Conservation (phyloP, 441 rosid species). For the Populus trichocarpa region DNA sequence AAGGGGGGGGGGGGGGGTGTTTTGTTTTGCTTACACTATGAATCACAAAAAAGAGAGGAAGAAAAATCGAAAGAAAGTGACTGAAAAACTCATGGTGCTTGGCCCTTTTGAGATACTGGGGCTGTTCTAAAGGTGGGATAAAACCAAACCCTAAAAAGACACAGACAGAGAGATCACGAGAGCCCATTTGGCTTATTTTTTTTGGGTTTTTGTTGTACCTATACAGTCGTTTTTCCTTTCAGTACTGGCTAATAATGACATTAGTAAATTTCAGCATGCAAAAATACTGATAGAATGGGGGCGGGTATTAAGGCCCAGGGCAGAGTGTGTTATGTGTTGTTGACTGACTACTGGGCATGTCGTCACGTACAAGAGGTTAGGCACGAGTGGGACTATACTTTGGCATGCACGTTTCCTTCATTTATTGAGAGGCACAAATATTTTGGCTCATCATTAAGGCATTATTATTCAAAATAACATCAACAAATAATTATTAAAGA, state of each 20-base stretch:
- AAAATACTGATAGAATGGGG: not conserved
- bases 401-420: slow-evolving; percentile 5
- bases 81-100: slow-evolving; percentile 9
- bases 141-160: slow-evolving; percentile 27
- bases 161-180: slow-evolving; percentile 32
- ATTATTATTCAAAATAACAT: not conserved
- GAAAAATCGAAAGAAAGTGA: slow-evolving; percentile 23
- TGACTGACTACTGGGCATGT: not conserved
- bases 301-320: not conserved
- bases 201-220: not conserved
- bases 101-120: slow-evolving; percentile 15
- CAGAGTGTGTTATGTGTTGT: not conserved
- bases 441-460: slow-evolving; percentile 2
- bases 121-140: slow-evolving; percentile 20
- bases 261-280: not conserved
- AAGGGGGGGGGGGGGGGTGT: not conserved
- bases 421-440: not conserved
- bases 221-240: not conserved
- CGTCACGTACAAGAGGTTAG: not conserved
- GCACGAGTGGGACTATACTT: not conserved
- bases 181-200: slow-evolving; percentile 22
- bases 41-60: slow-evolving; percentile 9
- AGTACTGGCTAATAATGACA: not conserved
- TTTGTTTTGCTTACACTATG: not conserved
- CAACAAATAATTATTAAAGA: not conserved